A percentile compares a stretch with the other conserved stretches of the same genome.
These are phyloP conservation scores for Ganoderma sp. DNA, from an alignment of 1,284 basidiomycete species.

Conservation along the genomic window DNA sequence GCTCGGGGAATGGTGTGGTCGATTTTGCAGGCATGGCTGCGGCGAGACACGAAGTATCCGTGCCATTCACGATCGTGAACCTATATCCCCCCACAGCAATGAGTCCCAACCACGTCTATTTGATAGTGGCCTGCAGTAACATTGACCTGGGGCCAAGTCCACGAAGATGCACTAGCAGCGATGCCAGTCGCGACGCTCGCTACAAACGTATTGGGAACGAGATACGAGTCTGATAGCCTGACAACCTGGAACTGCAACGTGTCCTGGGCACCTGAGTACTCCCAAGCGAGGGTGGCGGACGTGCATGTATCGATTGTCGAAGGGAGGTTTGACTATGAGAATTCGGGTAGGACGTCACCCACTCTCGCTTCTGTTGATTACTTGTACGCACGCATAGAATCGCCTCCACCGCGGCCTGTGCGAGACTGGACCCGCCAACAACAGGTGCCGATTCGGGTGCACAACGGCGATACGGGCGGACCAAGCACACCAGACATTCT, in stretches of 20 bases:
- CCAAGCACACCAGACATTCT: too few species aligned
- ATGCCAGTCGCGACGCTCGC: background rate
- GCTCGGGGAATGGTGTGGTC: too few species aligned
- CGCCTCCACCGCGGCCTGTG: too few species aligned
- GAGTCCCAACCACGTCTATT: background rate
- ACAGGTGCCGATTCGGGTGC: too few species aligned
- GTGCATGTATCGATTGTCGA: slow-evolving; percentile 5
- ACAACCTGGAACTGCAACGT: too few species aligned
- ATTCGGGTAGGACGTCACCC: background rate
- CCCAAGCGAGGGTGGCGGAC: too few species aligned
- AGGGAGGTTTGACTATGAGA: background rate
- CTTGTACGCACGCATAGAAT: background rate
- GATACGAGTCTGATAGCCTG: too few species aligned
- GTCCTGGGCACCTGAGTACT: too few species aligned
- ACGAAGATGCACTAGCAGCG: slow-evolving; percentile 7
- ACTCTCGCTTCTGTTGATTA: background rate
- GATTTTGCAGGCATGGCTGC: background rate
- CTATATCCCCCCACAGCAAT: slow-evolving; percentile 14
- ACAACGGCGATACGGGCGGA: too few species aligned
- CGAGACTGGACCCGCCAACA: too few species aligned
- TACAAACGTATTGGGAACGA: too few species aligned
- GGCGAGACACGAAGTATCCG: slow-evolving; percentile 30
- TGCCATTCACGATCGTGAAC: slow-evolving; percentile 35
- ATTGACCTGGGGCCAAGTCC: slow-evolving; percentile 35
- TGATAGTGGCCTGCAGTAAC: slow-evolving; percentile 37